Evolutionary conservation across 2,329 filamentous ascomycete genomes (phyloP), one percentile per base, ranked within the genome.

Genomic region (Aspergillus pseudotamarii): DNA sequence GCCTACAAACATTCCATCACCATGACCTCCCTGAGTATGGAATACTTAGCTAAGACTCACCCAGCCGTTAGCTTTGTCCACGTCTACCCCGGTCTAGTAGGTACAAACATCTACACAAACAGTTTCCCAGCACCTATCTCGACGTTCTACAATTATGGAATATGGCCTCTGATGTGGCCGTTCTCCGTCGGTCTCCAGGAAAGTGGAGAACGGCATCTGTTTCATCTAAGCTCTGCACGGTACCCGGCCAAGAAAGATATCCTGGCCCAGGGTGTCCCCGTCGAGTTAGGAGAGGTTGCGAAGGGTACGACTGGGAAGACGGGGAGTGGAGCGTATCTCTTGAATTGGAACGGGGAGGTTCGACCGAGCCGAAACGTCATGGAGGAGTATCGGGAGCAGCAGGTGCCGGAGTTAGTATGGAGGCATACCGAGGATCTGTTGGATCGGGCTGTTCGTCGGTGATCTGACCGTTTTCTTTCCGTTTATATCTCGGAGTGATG

Each of bases 51-150:
- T 0, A 72, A 74, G 4, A 69, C 77, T 12, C 79, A 84, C 30
- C 83, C 83, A 0, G 74, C 76, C 2, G 80, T 80, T 0, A 79
- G 78, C 1, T 86, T 86, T 71, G 69, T 83, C 21, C 85, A 87
- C 60, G 76, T 79, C 3, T 83, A 77, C 60, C 83, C 84, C 0
- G 80, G 82, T 3, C 72, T 78, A 19, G 83, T 86, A 45, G 79
- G 80, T 50, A 83, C 82, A 1, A 80, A 80, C 6, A 74, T 83
- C 60, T 64, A 64, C 45, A 58, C 30, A 2, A 65, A 58, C 19
- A 64, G 54, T 6, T 64, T 62, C 19, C 64, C 63, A 4, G 43
- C 57, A 8, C 57, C 62, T 1, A 45, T 64, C 11, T 59, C 61
- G 1, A 51, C 58, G 0, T 38, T 63, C 10, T 66, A 66, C 34